Evolutionary conservation across 192 early-diverging fungal species (phyloP).

Genomic region (Umbelopsis isabellina): DNA sequence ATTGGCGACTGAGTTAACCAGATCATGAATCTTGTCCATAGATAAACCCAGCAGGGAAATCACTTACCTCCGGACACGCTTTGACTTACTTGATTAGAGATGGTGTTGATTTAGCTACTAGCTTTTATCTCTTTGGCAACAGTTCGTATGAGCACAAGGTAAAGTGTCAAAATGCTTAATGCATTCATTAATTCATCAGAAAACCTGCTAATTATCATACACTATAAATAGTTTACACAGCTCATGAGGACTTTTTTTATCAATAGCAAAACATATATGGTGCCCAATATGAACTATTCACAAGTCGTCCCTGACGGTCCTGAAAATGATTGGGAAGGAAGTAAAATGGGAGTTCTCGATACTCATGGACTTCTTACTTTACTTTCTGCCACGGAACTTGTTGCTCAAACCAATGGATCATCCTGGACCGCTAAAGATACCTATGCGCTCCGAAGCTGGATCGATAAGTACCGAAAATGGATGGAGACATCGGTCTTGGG

Average conservation of each 20-base stretch:
- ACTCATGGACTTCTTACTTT: conserved; percentile 14
- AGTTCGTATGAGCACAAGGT: conserved; percentile 3
- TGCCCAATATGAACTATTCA: conserved; percentile 23
- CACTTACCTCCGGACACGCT: conserved; percentile 3
- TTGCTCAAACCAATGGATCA: conserved; percentile 4
- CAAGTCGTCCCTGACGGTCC: conserved; percentile 25
- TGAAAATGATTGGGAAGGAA: background rate
- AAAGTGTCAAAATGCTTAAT: background rate
- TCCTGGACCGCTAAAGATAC: background rate
- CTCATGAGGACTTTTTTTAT: conserved; percentile 20
- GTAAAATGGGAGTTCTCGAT: conserved; percentile 13
- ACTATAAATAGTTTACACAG: background rate
- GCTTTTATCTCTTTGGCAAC: conserved; percentile 22
- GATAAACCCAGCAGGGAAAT: conserved; percentile 22
- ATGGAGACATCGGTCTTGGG: conserved; percentile 18
- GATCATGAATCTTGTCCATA: background rate
- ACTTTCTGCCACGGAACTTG: conserved; percentile 1
- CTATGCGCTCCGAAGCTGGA: background rate
- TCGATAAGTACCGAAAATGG: conserved; percentile 18
- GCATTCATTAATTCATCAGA: too few species aligned
- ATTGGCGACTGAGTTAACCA: too few species aligned
- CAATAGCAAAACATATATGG: conserved; percentile 17
- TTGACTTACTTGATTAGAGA: conserved; percentile 17
- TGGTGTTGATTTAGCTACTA: background rate
- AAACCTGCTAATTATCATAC: background rate